phyloP scores from a whole-genome alignment of 306 rosid species.

The Abrus pulchellus region DNA sequence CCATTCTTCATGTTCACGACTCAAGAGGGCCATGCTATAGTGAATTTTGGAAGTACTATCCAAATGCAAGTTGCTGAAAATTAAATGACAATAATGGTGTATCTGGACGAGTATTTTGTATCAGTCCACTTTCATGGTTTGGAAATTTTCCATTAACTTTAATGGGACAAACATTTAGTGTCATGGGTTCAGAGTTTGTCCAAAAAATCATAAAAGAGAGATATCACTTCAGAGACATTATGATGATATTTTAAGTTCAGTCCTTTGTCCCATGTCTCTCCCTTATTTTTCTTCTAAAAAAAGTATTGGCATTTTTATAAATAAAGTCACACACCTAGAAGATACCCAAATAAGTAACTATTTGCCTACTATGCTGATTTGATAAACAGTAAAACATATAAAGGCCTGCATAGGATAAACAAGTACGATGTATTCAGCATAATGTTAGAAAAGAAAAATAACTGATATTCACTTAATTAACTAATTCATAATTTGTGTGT shows the following conservation, averaged over 20 bases:
- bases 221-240: conserved; percentile 43
- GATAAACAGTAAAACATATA: neutral
- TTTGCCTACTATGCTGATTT: conserved; percentile 11
- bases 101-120: conserved; percentile 43
- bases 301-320: conserved; percentile 21
- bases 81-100: conserved; percentile 39
- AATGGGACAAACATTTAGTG: conserved; percentile 49
- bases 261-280: conserved; percentile 45
- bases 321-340: conserved; percentile 41
- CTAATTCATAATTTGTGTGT: neutral
- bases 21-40: conserved; percentile 1
- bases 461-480: neutral
- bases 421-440: neutral
- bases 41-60: conserved; percentile 39
- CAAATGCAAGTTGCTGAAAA: conserved; percentile 51
- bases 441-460: neutral
- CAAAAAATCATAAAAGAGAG: conserved; percentile 32
- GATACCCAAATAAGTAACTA: conserved; percentile 39
- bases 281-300: neutral
- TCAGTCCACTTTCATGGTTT: conserved; percentile 44
- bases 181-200: conserved; percentile 47
- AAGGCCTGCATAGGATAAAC: neutral
- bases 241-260: conserved; percentile 37
- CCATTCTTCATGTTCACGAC: neutral
- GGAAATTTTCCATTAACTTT: conserved; percentile 52